phyloP scores from a whole-genome alignment of 2,329 filamentous ascomycete species.

The Trichoderma koningiopsis region DNA sequence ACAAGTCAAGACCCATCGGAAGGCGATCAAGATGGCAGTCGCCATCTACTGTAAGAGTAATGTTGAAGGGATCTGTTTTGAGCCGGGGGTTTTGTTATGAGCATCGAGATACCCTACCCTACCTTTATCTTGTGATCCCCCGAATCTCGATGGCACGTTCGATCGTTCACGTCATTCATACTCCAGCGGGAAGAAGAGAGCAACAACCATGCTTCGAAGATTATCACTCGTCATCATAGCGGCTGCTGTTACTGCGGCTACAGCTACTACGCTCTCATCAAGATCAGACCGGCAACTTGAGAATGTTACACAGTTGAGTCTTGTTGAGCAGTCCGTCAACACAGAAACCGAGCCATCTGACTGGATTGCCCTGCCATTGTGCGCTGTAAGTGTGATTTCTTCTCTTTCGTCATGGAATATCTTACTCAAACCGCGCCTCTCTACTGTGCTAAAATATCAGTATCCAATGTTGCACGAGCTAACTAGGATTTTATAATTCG shows the following conservation, averaged over 20 bases:
- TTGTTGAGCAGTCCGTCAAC: neutral
- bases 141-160: neutral
- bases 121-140: neutral
- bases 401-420: too few relatives aligned
- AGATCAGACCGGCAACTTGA: neutral
- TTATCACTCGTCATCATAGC: constrained; percentile 7
- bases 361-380: constrained; percentile 1
- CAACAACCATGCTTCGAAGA: constrained; percentile 6
- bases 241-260: neutral
- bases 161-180: neutral
- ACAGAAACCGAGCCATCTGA: neutral
- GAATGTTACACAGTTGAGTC: neutral
- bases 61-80: neutral
- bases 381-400: neutral
- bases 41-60: neutral
- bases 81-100: neutral
- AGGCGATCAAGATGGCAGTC: neutral
- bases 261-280: neutral
- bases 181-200: neutral
- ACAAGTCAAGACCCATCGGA: neutral
- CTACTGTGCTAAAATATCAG: neutral
- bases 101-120: neutral
- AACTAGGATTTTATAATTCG: neutral
- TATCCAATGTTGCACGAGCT: neutral
- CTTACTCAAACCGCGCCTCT: neutral